Base-by-base conservation (phyloP, 2,329 filamentous ascomycete genomes). In the Fusarium annulatum region DNA sequence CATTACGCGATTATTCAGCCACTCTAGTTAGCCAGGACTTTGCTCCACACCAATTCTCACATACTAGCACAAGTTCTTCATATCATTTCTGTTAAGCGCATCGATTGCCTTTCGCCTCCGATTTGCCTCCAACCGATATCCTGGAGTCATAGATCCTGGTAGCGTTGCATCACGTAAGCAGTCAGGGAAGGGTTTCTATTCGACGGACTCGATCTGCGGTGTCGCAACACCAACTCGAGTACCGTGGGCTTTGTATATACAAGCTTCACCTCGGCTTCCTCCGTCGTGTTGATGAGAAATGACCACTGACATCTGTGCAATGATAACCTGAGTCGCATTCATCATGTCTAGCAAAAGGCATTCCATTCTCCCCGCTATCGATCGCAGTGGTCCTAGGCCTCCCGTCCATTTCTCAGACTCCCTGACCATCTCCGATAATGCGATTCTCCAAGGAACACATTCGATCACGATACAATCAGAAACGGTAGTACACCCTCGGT, bases 401-500 rank as follows among this genome's bases (percentile, higher is more conserved):
- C 90, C 90, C 4, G 87, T 90, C 57, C 87, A 88, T 77, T 88
- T 92, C 80, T 89, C 89, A 23, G 88, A 88, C 0, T 86, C 86
- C 23, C 83, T 91, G 64, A 86, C 86, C 36, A 91, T 93, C 66
- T 88, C 90, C 78, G 90, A 92, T 73, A 88, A 88, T 66, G 89
- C 90, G 16, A 83, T 89, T 23, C 84, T 93, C 23, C 89, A 86
- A 23, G 96, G 96, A 72, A 91, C 89, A 5, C 89, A 97, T 80
- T 91, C 90, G 3, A 94, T 99, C 72, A 92, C 90, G 49, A 90
- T 98, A 71, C 92, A 92, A 64, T 88, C 93, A 30, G 91, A 94
- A 78, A 92, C 90, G 7, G 89, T 98, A 11, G 84, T 99, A n/a
- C 96, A 98, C 78, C 95, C 96, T 2, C 93, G 95, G 55, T 90